Evolutionary conservation across 192 early-diverging fungal species (phyloP), one percentile per base, ranked within the genome.

Genomic region (Borealophlyctis nickersoniae): DNA sequence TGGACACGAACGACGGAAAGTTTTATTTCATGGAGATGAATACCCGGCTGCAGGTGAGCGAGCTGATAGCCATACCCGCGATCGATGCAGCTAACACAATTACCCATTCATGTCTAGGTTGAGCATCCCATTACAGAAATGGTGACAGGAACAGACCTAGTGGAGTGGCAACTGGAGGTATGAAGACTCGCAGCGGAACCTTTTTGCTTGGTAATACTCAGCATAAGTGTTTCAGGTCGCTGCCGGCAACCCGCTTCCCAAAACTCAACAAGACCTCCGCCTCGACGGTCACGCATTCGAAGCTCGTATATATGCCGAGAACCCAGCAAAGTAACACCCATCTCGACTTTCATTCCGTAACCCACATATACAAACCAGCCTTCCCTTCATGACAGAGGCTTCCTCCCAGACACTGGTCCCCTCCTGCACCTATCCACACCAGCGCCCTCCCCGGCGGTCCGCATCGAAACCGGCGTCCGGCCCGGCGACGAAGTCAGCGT

Each of bases 21-120:
- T 96, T 95, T 67, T 96, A 94, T 79, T 98, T 95, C 69, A 93
- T 98, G 92, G 93, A 96, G 78, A 95, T 95, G 93, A 96, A 96
- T 77, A 94, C 93, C 0, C 84, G 93, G 49, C 81, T 96, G 36
- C 92, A 91, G 66, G 52, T 66, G 26, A 24, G 16, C 0, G 28
- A 28, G 33, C 34, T n/a, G n/a, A n/a, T n/a, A n/a, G n/a, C n/a
- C n/a, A n/a, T n/a, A n/a, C n/a, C n/a, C n/a, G n/a, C n/a, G n/a
- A n/a, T n/a, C n/a, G n/a, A n/a, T n/a, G n/a, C n/a, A n/a, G n/a
- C n/a, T n/a, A n/a, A n/a, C n/a, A n/a, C n/a, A n/a, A n/a, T n/a
- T n/a, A n/a, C n/a, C n/a, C n/a, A n/a, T n/a, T n/a, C n/a, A n/a
- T n/a, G n/a, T 32, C 52, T 52, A 52, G 60, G 94, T 98, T 33